Conservation (phyloP, 306 rosid genomes). For the Begonia masoniana region DNA sequence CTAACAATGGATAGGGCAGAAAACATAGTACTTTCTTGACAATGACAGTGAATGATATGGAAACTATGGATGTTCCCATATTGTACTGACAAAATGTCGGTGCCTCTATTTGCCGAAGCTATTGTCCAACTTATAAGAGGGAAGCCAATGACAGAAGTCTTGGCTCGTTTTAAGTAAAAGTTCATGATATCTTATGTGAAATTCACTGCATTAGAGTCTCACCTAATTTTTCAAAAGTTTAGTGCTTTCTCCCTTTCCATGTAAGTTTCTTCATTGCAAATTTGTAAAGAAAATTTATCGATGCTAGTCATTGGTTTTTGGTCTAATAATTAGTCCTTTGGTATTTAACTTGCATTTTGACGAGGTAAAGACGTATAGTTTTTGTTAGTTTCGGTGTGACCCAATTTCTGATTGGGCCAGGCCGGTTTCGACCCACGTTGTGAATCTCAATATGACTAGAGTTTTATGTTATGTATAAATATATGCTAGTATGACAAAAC, state of each 20-base stretch:
- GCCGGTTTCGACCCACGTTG: too few species aligned
- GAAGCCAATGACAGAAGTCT: slow-evolving; percentile 49
- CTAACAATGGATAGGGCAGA: slow-evolving; percentile 68
- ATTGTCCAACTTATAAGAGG: slow-evolving; percentile 54
- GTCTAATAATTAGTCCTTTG: too few species aligned
- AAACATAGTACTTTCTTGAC: slow-evolving; percentile 54
- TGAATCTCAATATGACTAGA: too few species aligned
- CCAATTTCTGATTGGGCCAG: slow-evolving; percentile 68
- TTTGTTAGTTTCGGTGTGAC: too few species aligned
- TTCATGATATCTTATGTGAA: not conserved
- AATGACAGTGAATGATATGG: slow-evolving; percentile 69
- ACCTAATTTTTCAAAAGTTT: too few species aligned
- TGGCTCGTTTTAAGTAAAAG: slow-evolving; percentile 47
- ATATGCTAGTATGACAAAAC: too few species aligned
- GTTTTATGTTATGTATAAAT: too few species aligned
- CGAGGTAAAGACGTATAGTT: slow-evolving; percentile 6
- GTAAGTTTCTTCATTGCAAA: not conserved
- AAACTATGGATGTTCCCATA: slow-evolving; percentile 65
- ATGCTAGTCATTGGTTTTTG: too few species aligned
- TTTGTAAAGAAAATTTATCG: too few species aligned
- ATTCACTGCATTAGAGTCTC: too few species aligned
- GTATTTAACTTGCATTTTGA: not conserved
- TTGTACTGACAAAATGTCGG: slow-evolving; percentile 41
- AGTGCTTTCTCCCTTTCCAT: not conserved
- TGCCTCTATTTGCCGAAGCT: slow-evolving; percentile 50